phyloP scores from a whole-genome alignment of 2,329 filamentous ascomycete genomes.

The Xylaria sp. region DNA sequence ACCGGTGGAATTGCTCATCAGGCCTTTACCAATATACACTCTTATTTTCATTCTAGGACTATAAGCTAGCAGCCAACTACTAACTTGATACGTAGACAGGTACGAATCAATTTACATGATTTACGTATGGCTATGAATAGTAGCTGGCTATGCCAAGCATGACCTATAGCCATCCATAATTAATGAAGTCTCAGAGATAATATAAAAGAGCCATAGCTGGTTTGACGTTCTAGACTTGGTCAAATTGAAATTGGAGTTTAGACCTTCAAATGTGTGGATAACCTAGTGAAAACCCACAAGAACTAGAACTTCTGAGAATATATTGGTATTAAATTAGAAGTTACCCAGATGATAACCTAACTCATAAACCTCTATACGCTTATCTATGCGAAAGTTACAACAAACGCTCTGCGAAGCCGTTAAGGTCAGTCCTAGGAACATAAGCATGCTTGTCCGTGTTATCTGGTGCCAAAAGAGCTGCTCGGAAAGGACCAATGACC shows the following conservation, averaged over 20 bases:
- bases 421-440: not conserved
- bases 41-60: too few relatives aligned
- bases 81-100: too few relatives aligned
- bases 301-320: not conserved
- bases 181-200: not conserved
- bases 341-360: not conserved
- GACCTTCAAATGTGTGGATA: not conserved
- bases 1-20: too few relatives aligned
- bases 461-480: constrained; percentile 1
- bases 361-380: not conserved
- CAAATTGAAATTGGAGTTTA: not conserved
- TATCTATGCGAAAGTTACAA: not conserved
- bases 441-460: constrained; percentile 12
- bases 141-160: not conserved
- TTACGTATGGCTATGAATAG: not conserved
- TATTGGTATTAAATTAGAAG: not conserved
- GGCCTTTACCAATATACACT: too few relatives aligned
- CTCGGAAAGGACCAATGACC: not conserved
- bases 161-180: not conserved
- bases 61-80: too few relatives aligned
- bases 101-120: not conserved
- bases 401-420: not conserved
- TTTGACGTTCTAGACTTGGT: not conserved
- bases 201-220: not conserved
- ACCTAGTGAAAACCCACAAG: not conserved